Conservation (phyloP, 768 basidiomycete genomes). For the Mycena haematopus region DNA sequence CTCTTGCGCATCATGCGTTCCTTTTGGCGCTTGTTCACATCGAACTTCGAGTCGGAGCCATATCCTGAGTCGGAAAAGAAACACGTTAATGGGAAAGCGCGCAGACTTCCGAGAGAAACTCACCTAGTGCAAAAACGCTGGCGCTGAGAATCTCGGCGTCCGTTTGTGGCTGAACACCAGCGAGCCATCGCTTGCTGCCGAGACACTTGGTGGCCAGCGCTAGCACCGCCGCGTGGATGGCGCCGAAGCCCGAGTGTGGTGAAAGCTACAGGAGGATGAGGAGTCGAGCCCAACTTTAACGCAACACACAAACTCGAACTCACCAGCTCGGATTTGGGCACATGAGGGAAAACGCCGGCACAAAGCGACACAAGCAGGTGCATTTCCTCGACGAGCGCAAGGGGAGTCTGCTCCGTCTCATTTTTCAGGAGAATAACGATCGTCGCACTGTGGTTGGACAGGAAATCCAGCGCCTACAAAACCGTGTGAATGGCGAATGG, state of each 20-base stretch:
- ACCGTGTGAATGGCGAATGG: constrained; percentile 2
- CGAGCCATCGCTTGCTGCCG: constrained; percentile 61
- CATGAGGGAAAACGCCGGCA: constrained; percentile 67
- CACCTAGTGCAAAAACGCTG: constrained; percentile 62
- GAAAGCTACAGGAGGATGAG: constrained; percentile 46
- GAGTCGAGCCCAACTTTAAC: background rate
- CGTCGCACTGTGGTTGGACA: constrained; percentile 84
- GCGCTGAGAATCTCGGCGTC: constrained; percentile 69
- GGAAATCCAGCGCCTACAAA: constrained; percentile 75
- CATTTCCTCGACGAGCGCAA: constrained; percentile 78
- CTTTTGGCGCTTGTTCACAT: constrained; percentile 58
- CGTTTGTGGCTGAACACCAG: constrained; percentile 64
- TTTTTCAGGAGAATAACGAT: constrained; percentile 84
- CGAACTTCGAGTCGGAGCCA: constrained; percentile 63
- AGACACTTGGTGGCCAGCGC: constrained; percentile 76
- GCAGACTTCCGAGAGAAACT: background rate
- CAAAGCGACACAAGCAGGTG: constrained; percentile 80
- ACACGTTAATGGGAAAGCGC: background rate
- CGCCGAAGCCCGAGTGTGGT: constrained; percentile 83
- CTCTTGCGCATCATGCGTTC: constrained; percentile 66
- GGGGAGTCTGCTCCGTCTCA: constrained; percentile 63
- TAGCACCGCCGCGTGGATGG: constrained; percentile 81
- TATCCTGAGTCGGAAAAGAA: constrained; percentile 46
- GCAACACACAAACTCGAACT: too few relatives aligned
- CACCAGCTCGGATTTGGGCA: constrained; percentile 82